Conservation (phyloP, 768 basidiomycete species). For the Nevesoporus exiguus region DNA sequence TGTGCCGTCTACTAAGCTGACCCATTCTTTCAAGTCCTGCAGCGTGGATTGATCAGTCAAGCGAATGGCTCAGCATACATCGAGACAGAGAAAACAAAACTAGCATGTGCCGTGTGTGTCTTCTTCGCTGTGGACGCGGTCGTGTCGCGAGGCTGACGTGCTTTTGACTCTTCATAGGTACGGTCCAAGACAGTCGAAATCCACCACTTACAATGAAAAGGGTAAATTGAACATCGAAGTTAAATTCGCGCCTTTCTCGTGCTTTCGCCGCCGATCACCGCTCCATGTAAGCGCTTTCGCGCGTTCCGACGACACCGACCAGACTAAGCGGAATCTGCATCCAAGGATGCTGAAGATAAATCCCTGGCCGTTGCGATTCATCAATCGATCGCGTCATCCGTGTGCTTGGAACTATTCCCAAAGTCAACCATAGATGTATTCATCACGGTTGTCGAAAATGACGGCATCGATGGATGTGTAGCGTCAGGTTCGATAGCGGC, state of each 20-base stretch:
- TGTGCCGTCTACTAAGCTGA: not conserved
- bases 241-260: slow-evolving; percentile 95
- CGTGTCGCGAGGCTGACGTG: not conserved
- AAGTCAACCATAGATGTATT: slow-evolving; percentile 94
- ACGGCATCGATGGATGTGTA: slow-evolving; percentile 87
- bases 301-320: not conserved
- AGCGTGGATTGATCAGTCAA: slow-evolving; percentile 86
- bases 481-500: slow-evolving; percentile 84
- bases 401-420: slow-evolving; percentile 87
- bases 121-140: not conserved
- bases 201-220: slow-evolving; percentile 75
- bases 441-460: slow-evolving; percentile 86
- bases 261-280: slow-evolving; percentile 70
- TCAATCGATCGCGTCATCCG: slow-evolving; percentile 79
- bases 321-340: slow-evolving; percentile 4
- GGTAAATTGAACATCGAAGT: slow-evolving; percentile 93
- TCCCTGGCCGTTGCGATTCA: slow-evolving; percentile 79
- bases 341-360: slow-evolving; percentile 91
- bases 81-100: slow-evolving; percentile 87
- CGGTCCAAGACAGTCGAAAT: slow-evolving; percentile 83
- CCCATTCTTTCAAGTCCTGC: slow-evolving; percentile 57
- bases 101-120: slow-evolving; percentile 93
- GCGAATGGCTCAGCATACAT: slow-evolving; percentile 98
- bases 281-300: slow-evolving; percentile 61
- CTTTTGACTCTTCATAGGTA: slow-evolving; percentile 47